Conservation (phyloP, 192 early-diverging fungal species). For the Phlyctochytrium arcticum region DNA sequence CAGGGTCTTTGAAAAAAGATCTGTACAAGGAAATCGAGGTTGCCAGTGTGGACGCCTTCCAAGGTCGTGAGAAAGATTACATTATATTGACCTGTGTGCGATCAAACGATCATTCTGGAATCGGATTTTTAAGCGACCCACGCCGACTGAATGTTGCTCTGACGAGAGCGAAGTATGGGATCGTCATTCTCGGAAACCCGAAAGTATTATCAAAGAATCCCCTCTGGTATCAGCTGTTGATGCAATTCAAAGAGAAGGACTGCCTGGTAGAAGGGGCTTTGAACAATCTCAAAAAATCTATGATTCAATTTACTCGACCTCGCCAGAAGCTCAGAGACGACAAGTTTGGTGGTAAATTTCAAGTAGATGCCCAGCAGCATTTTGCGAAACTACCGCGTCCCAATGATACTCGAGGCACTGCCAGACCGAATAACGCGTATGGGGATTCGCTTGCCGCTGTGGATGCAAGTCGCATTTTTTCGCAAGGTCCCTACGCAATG, state of each 20-base stretch:
- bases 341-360: slow-evolving; percentile 16
- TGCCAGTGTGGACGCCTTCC: slow-evolving; percentile 96
- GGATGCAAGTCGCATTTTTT: slow-evolving; percentile 24
- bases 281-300: slow-evolving; percentile 79
- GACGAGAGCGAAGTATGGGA: slow-evolving; percentile 37
- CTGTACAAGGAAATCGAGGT: slow-evolving; percentile 99
- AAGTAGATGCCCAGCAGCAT: slow-evolving; percentile 31
- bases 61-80: slow-evolving; percentile 99
- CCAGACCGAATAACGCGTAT: slow-evolving; percentile 18
- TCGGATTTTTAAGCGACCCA: slow-evolving; percentile 70
- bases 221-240: slow-evolving; percentile 95
- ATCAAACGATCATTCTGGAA: slow-evolving; percentile 93
- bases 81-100: slow-evolving; percentile 97
- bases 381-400: slow-evolving; percentile 24
- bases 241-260: slow-evolving; percentile 83
- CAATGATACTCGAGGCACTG: slow-evolving; percentile 5
- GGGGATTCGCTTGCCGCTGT: slow-evolving; percentile 27
- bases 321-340: neutral
- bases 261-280: slow-evolving; percentile 92
- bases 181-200: slow-evolving; percentile 66
- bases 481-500: slow-evolving; percentile 26
- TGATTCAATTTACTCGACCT: slow-evolving; percentile 76
- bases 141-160: slow-evolving; percentile 46
- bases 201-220: slow-evolving; percentile 90
- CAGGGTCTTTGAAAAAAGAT: slow-evolving; percentile 84